Base-by-base conservation (phyloP, 495 filamentous ascomycete species). In the Penicillium pulvis region DNA sequence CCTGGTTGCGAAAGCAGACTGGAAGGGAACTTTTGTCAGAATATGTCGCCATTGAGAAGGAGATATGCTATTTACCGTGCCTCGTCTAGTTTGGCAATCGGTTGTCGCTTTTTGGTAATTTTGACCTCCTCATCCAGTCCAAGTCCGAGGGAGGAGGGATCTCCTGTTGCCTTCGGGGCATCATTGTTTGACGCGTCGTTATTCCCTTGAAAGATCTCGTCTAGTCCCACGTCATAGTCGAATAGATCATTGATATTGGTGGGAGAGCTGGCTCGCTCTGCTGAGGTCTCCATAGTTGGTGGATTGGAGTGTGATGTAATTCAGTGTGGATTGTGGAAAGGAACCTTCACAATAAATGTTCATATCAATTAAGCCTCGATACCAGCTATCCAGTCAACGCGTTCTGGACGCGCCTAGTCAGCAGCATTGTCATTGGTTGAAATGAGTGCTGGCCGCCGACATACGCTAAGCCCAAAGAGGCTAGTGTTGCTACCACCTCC, bases 111-210 rank as follows among this genome's bases (percentile, higher is more conserved):
- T 72, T 87, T 93, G 6, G 79, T 82, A 9, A 97, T 78, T 60
- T 89, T 88, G 59, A 99, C 81, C 63, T 96, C 91, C 61, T 93
- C 87, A 56, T 98, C 93, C 45, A 97, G 84, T 8, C 91, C 92
- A 20, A 96, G 69, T 4, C 71, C 63, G 19, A 77, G 55, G 7
- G 66, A 55, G 24, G 64, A 52, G 23, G 65, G 59, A 52, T 74
- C 69, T 4, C 59, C 79, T 68, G 55, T 68, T 70, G 64, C 57
- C 58, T 58, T 61, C 52, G 74, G 68, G 6, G 63, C 54, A 49
- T 71, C 67, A 9, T 60, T 55, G 12, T 60, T 56, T 31, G 70
- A 67, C 17, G 53, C 57, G 39, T 71, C 62, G 39, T 66, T 67
- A 2, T 64, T 68, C 24, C 77, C 74, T 53, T 77, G 69, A 33